Conservation (phyloP, 305 asterid genomes). For the Fraxinus floribunda region DNA sequence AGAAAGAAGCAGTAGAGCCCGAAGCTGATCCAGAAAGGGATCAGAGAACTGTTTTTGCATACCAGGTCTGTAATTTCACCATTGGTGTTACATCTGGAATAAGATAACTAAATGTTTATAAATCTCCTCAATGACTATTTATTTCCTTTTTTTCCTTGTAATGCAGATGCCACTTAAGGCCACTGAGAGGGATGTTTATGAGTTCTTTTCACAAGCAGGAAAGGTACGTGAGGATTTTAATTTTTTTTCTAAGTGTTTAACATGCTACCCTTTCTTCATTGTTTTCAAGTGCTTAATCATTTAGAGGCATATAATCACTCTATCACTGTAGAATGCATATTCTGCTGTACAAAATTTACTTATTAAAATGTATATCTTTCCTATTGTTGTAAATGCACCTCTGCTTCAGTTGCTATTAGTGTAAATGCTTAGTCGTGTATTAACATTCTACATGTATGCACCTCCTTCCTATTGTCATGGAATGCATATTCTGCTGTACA, state of each 20-base stretch:
- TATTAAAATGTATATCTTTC: not conserved
- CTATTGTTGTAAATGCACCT: not conserved
- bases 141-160: not conserved
- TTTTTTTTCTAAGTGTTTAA: not conserved
- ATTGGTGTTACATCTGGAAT: not conserved
- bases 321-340: not conserved
- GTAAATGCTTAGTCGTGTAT: not conserved
- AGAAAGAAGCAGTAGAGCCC: constrained; percentile 86
- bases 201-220: constrained; percentile 92
- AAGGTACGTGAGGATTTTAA: constrained; percentile 53
- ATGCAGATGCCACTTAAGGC: constrained; percentile 98
- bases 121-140: not conserved
- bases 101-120: not conserved
- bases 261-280: not conserved
- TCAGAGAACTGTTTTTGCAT: constrained; percentile 97
- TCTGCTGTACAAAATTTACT: not conserved
- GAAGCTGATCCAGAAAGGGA: constrained; percentile 99
- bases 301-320: not conserved
- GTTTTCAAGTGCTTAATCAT: not conserved
- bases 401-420: not conserved
- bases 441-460: not conserved
- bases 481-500: not conserved
- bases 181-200: constrained; percentile 90
- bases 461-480: not conserved
- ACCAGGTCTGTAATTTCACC: constrained; percentile 55